phyloP scores from a whole-genome alignment of 192 early-diverging fungal genomes.

The Podila verticillata region DNA sequence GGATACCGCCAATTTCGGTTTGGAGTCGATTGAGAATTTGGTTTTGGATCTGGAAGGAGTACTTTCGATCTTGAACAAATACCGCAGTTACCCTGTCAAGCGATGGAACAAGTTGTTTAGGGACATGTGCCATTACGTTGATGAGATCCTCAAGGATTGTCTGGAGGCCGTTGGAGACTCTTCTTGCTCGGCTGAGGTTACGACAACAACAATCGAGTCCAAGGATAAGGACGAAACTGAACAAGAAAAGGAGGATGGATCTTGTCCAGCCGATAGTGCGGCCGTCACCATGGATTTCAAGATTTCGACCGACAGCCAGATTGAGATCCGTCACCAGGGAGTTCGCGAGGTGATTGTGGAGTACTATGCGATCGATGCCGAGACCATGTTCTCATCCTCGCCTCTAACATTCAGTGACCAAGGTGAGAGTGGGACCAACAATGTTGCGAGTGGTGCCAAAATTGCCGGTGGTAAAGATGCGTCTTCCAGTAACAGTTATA shows the following conservation, averaged over 20 bases:
- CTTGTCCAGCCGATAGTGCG: neutral
- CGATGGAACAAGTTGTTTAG: constrained; percentile 55
- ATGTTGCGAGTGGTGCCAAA: neutral
- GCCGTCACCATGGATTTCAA: constrained; percentile 53
- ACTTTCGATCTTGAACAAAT: constrained; percentile 27
- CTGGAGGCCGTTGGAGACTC: neutral
- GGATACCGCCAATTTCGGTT: too few species aligned
- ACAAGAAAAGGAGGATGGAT: constrained; percentile 8
- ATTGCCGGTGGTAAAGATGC: constrained; percentile 5
- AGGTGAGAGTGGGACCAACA: constrained; percentile 39
- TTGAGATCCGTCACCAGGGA: constrained; percentile 47
- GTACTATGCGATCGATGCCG: constrained; percentile 58
- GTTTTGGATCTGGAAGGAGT: constrained; percentile 23
- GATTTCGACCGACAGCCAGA: constrained; percentile 36
- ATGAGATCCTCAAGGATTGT: constrained; percentile 17
- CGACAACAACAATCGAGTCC: neutral
- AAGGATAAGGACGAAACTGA: neutral
- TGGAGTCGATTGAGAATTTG: too few species aligned
- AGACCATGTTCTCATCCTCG: constrained; percentile 58
- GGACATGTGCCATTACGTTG: constrained; percentile 44
- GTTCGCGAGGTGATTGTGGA: constrained; percentile 39
- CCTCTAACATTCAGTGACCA: constrained; percentile 57
- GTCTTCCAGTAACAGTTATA: constrained; percentile 18
- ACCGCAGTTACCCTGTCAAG: constrained; percentile 45
- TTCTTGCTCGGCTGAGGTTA: neutral